phyloP scores from a whole-genome alignment of 202 grass and related monocot species.

The Cymbopogon flexuosus region DNA sequence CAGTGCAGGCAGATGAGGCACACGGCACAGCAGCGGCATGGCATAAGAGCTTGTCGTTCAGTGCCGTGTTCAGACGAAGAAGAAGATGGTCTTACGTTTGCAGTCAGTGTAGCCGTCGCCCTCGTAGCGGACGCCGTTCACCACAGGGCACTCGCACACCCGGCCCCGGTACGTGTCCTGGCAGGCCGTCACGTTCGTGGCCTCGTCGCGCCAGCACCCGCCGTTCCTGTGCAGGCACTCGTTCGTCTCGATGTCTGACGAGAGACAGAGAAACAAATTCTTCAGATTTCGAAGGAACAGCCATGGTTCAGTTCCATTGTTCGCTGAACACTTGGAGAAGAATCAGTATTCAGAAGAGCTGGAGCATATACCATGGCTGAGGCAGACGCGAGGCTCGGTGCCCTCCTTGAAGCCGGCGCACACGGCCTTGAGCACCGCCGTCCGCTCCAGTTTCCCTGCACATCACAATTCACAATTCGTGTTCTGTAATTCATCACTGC shows the following conservation, averaged over 20 bases:
- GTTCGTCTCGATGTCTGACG: conserved; percentile 76
- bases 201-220: conserved; percentile 67
- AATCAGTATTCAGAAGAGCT: neutral
- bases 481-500: neutral
- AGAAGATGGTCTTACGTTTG: conserved; percentile 31
- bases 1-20: neutral
- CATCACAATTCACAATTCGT: neutral
- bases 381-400: conserved; percentile 72
- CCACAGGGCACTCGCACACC: conserved; percentile 63
- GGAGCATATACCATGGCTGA: conserved; percentile 44
- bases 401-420: conserved; percentile 85
- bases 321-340: neutral
- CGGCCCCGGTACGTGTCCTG: conserved; percentile 87
- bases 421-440: conserved; percentile 69
- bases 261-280: neutral
- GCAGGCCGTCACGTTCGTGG: conserved; percentile 70
- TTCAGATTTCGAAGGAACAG: neutral
- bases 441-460: conserved; percentile 66
- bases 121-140: conserved; percentile 57
- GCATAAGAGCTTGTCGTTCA: no score
- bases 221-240: conserved; percentile 75
- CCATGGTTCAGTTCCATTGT: neutral
- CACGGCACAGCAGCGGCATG: neutral
- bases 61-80: neutral
- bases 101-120: conserved; percentile 77